These are phyloP conservation scores for Amanita muscaria DNA, from an alignment of 768 basidiomycete species.

Conservation along the genomic window DNA sequence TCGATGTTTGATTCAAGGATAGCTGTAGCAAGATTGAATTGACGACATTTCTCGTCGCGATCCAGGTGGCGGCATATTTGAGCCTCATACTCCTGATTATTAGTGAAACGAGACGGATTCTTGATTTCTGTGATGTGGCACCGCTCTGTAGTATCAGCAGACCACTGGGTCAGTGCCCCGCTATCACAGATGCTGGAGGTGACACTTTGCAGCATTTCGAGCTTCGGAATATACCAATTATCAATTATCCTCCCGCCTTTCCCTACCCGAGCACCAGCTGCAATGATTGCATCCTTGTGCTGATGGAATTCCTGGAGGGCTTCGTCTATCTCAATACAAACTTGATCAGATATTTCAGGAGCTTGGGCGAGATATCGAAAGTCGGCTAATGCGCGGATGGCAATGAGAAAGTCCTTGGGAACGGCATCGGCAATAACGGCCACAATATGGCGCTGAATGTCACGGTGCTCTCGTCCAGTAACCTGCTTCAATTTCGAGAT, in stretches of 20 bases:
- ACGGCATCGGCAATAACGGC: slow-evolving; percentile 25
- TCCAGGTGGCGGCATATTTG: slow-evolving; percentile 28
- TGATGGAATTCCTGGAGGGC: too few species aligned
- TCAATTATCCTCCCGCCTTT: slow-evolving; percentile 15
- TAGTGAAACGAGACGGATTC: slow-evolving; percentile 20
- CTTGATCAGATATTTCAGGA: slow-evolving; percentile 16
- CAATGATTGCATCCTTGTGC: too few species aligned
- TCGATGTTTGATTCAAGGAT: too few species aligned
- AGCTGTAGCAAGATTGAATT: too few species aligned
- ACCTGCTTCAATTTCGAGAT: slow-evolving; percentile 32
- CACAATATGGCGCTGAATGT: slow-evolving; percentile 29
- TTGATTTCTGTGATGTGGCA: slow-evolving; percentile 26
- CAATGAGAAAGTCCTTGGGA: slow-evolving; percentile 19
- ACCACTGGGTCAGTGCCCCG: slow-evolving; percentile 26
- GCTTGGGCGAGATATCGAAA: slow-evolving; percentile 29
- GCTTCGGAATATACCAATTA: slow-evolving; percentile 35
- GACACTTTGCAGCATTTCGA: slow-evolving; percentile 29
- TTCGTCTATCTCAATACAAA: slow-evolving; percentile 12
- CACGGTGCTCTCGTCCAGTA: slow-evolving; percentile 29
- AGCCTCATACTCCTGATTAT: slow-evolving; percentile 24
- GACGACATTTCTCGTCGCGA: slow-evolving; percentile 16
- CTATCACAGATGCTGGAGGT: slow-evolving; percentile 16
- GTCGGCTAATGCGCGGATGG: slow-evolving; percentile 27
- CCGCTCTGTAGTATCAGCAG: slow-evolving; percentile 26
- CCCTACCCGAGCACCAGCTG: too few species aligned